Evolutionary conservation across 2,329 filamentous ascomycete species (phyloP).

Genomic region (Cladosporium sp.): DNA sequence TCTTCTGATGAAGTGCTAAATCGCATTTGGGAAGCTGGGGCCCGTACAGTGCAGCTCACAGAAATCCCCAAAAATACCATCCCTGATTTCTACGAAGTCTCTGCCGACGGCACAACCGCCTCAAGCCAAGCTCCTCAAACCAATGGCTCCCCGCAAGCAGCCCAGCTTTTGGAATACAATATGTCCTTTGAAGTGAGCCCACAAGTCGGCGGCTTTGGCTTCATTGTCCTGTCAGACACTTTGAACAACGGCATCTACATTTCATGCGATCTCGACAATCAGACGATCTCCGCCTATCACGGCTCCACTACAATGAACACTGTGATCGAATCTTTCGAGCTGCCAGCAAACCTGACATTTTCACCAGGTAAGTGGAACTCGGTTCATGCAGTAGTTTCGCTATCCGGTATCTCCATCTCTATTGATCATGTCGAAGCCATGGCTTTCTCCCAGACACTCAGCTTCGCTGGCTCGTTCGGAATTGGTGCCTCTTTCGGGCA

Average conservation of each 20-base stretch:
- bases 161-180: background rate
- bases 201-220: background rate
- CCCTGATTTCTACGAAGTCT: background rate
- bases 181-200: background rate
- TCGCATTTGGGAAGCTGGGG: background rate
- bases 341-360: background rate
- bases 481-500: constrained; percentile 1
- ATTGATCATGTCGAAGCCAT: background rate
- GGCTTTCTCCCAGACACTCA: background rate
- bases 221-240: background rate
- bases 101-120: background rate
- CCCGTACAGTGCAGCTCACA: background rate
- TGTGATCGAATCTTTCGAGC: background rate
- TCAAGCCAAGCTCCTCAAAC: background rate
- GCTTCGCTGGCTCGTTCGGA: background rate
- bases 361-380: background rate
- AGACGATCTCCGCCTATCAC: background rate
- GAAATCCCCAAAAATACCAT: background rate
- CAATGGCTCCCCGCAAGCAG: background rate
- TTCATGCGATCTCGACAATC: background rate
- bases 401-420: background rate
- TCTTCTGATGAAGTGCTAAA: background rate
- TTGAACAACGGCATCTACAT: background rate
- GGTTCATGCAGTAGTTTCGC: background rate
- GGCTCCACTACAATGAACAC: background rate